A percentile compares a stretch with the other conserved stretches of the same genome.
Conservation (phyloP, 2,329 filamentous ascomycete species). For the Trichoderma polysporum region DNA sequence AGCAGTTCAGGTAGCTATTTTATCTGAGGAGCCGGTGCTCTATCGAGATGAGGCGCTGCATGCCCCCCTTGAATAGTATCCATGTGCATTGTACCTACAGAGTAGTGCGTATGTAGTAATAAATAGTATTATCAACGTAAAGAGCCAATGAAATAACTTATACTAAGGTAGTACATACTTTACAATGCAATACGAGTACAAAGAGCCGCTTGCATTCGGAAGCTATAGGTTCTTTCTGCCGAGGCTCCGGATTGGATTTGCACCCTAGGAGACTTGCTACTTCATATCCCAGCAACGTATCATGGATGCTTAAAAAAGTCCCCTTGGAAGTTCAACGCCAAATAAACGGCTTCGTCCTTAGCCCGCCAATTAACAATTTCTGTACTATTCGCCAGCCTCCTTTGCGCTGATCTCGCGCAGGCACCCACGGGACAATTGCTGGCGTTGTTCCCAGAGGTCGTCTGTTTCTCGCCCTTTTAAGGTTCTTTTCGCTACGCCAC, state of each 20-base stretch:
- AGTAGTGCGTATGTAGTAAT: not conserved
- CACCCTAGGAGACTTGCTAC: not conserved
- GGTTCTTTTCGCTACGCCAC: not conserved
- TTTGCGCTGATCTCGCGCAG: not conserved
- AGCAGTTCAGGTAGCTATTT: not conserved
- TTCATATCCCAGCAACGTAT: not conserved
- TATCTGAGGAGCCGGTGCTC: not conserved
- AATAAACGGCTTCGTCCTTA: not conserved
- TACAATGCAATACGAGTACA: not conserved
- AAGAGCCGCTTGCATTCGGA: not conserved
- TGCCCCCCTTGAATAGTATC: not conserved
- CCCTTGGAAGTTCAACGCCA: conserved; percentile 2
- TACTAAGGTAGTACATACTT: not conserved
- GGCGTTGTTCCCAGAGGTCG: not conserved
- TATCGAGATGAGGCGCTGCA: not conserved
- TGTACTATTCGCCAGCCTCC: not conserved
- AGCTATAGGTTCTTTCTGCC: not conserved
- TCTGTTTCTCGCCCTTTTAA: not conserved
- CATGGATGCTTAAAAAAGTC: not conserved
- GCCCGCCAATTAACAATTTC: not conserved
- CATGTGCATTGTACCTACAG: not conserved
- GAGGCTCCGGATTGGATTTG: conserved; percentile 7
- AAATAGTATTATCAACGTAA: not conserved
- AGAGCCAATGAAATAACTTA: not conserved
- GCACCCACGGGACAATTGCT: not conserved